These are phyloP conservation scores for Arabidopsis lyrata DNA, from an alignment of 441 rosid species.

Conservation along the genomic window DNA sequence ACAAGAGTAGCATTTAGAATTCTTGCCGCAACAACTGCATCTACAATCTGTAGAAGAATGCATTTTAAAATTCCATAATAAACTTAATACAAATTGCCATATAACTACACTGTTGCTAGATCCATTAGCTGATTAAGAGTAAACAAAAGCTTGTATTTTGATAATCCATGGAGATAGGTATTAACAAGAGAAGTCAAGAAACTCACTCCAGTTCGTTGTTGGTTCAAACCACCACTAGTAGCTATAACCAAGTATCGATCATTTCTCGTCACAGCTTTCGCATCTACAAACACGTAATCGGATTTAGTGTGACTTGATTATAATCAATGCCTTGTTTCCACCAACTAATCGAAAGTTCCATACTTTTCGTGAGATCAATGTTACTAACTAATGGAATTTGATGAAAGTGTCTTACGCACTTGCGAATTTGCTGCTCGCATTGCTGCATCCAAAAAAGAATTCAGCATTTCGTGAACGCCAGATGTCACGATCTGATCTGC, in stretches of 20 bases:
- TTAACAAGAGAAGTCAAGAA: slow-evolving; percentile 11
- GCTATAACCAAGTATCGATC: slow-evolving; percentile 77
- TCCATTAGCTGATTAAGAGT: background rate
- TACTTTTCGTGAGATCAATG: background rate
- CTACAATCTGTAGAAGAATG: slow-evolving; percentile 70
- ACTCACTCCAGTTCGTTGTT: slow-evolving; percentile 91
- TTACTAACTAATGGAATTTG: too few relatives aligned
- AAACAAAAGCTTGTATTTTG: background rate
- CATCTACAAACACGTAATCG: slow-evolving; percentile 53
- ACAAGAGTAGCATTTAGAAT: slow-evolving; percentile 95
- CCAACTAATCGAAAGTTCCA: slow-evolving; percentile 5
- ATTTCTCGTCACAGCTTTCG: slow-evolving; percentile 51
- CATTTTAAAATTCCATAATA: background rate
- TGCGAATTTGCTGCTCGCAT: slow-evolving; percentile 73
- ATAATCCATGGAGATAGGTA: background rate
- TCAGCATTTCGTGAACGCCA: slow-evolving; percentile 79
- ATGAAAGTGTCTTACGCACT: slow-evolving; percentile 52
- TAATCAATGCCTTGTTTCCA: too few relatives aligned
- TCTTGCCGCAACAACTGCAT: slow-evolving; percentile 97
- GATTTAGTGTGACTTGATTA: background rate
- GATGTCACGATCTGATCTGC: slow-evolving; percentile 71
- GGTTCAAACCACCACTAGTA: slow-evolving; percentile 95
- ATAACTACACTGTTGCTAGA: slow-evolving; percentile 1
- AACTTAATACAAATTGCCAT: background rate
- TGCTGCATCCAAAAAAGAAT: slow-evolving; percentile 75